Base-by-base conservation (phyloP, 176 grass and related monocot genomes). In the Stipa capillata region DNA sequence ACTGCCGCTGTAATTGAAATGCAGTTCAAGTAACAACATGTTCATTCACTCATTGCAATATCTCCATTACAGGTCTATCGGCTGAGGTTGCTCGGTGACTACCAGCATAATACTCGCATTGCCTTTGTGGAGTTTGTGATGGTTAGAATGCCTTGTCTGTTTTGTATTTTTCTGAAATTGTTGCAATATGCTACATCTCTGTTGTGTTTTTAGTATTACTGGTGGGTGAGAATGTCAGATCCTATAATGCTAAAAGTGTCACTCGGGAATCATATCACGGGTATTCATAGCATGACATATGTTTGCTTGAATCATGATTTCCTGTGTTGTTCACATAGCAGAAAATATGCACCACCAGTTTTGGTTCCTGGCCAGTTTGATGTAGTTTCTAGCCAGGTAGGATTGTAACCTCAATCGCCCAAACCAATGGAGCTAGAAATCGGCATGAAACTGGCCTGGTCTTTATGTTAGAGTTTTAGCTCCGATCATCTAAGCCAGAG, bases 91-190 rank as follows among this genome's bases (percentile, higher is more conserved):
- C 97, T 99, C 73, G 97, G 97, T 24, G 97, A 99, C 51, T 95
- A 89, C 68, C 92, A 99, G 73, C 97, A 96, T 87, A 93, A 93
- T 65, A 99, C 97, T 37, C 77, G 92, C 75, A 99, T 99, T 37
- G 90, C 97, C 49, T 99, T 99, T 96, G 92, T 99, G 49, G 97
- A 99, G 84, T 99, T 99, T 96, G 88, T 96, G 65, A 93, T 92
- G 90, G 97, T 99, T 82, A 87, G 86, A 69, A 79, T 23, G 28
- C 60, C 44, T 81, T 67, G 0, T 25, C 25, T 35, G 14, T 69
- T 72, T 47, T n/a, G n/a, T n/a, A n/a, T 73, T 44, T 74, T 7
- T 37, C n/a, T 49, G 49, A n/a, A 78, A 35, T 47, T 27, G 4
- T 13, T 60, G 35, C 7, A 43, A 9, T 54, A 40, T 18, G 16